Evolutionary conservation across 2,329 filamentous ascomycete genomes (phyloP).

Genomic region (Bipolaris cookei): DNA sequence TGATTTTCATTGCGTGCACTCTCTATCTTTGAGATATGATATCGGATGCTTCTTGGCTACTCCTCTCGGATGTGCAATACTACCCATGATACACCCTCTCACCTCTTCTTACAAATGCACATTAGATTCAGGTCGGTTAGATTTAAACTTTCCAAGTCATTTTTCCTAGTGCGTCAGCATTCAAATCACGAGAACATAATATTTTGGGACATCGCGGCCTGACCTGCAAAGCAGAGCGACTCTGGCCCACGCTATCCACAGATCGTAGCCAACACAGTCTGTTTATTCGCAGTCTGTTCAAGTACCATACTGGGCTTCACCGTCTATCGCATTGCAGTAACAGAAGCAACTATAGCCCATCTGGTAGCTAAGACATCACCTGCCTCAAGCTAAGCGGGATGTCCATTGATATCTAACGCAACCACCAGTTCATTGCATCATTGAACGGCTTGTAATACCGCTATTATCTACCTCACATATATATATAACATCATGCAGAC

Average conservation of each 20-base stretch:
- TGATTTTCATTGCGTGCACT: background rate
- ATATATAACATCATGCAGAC: constrained; percentile 16
- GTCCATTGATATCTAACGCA: constrained; percentile 14
- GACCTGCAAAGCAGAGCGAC: constrained; percentile 11
- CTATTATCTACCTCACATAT: constrained; percentile 9
- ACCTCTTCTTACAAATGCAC: background rate
- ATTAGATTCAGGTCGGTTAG: background rate
- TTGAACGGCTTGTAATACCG: constrained; percentile 13
- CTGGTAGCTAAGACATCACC: constrained; percentile 21
- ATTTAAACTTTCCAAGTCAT: background rate
- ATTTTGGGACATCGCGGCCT: constrained; percentile 19
- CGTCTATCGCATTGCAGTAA: constrained; percentile 1
- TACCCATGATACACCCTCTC: background rate
- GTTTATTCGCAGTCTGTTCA: background rate
- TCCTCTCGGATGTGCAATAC: background rate
- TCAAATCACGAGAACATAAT: constrained; percentile 15
- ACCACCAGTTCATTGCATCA: constrained; percentile 25
- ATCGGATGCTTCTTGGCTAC: constrained; percentile 7
- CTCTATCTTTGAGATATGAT: background rate
- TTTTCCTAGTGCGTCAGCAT: constrained; percentile 17
- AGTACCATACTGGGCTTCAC: constrained; percentile 6
- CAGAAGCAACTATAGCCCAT: constrained; percentile 7
- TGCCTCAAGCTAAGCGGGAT: constrained; percentile 19
- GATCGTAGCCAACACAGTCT: background rate
- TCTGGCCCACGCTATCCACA: background rate